These are phyloP conservation scores for Trifolium subterraneum DNA, from an alignment of 306 rosid species.

Conservation along the genomic window DNA sequence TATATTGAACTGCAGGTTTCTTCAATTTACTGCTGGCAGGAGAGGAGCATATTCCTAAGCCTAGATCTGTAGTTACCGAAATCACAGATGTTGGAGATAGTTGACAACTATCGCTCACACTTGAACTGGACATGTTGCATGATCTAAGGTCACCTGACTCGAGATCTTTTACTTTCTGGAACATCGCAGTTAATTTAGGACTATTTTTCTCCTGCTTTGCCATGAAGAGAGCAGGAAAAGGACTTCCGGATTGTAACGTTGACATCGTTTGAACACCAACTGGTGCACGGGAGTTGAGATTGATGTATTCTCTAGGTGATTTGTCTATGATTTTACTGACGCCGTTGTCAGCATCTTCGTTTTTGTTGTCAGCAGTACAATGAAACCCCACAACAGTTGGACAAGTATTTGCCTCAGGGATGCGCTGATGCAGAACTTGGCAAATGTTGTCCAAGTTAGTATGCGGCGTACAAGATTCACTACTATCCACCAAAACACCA, in stretches of 20 bases:
- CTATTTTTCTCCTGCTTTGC: conserved; percentile 51
- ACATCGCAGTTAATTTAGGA: conserved; percentile 56
- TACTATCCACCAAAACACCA: conserved; percentile 63
- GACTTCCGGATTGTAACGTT: conserved; percentile 46
- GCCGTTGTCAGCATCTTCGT: conserved; percentile 43
- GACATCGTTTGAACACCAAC: conserved; percentile 51
- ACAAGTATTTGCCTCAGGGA: conserved; percentile 55
- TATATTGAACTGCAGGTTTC: conserved; percentile 45
- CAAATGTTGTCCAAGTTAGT: conserved; percentile 56
- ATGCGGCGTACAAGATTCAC: conserved; percentile 50
- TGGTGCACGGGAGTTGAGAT: conserved; percentile 55
- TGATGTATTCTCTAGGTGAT: conserved; percentile 50
- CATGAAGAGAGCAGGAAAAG: conserved; percentile 46
- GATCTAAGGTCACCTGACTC: conserved; percentile 63
- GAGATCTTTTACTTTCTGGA: conserved; percentile 65
- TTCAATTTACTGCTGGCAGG: conserved; percentile 49
- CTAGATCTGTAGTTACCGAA: conserved; percentile 89
- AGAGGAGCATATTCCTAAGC: conserved; percentile 73
- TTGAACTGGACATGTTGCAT: conserved; percentile 76
- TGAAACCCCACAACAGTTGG: conserved; percentile 62
- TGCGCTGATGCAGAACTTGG: conserved; percentile 47
- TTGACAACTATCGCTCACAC: conserved; percentile 64
- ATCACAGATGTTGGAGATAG: conserved; percentile 78
- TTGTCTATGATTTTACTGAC: conserved; percentile 46
- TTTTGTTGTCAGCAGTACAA: conserved; percentile 47